Conservation (phyloP, 441 rosid species). For the Bruguiera hainesii region DNA sequence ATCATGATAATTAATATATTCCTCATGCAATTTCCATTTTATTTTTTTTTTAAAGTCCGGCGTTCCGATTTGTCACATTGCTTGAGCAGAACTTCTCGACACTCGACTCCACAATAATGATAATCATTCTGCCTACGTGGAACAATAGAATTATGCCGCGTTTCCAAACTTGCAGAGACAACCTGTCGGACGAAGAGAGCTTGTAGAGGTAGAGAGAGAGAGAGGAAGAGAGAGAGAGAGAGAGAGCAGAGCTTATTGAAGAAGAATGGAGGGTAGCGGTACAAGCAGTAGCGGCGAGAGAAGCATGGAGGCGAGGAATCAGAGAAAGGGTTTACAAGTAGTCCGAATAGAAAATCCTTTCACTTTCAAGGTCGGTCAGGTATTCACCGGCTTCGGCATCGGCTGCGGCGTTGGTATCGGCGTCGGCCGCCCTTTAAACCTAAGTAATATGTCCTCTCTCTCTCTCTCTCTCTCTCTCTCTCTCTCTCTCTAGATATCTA, state of each 20-base stretch:
- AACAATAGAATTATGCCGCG: too few species aligned
- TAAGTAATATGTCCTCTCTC: conserved; percentile 39
- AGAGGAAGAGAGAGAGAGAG: background rate
- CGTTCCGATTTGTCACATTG: too few species aligned
- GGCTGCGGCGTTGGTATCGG: conserved; percentile 98
- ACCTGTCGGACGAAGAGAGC: too few species aligned
- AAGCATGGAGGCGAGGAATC: conserved; percentile 33
- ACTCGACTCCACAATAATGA: too few species aligned
- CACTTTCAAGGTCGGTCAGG: conserved; percentile 81
- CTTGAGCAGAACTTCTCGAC: too few species aligned
- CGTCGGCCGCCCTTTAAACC: conserved; percentile 68
- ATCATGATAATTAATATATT: too few species aligned
- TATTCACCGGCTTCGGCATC: conserved; percentile 89
- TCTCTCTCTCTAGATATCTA: background rate
- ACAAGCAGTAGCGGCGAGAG: conserved; percentile 14
- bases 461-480: conserved; percentile 3
- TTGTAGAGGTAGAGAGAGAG: conserved; percentile 3
- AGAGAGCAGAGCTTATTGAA: conserved; percentile 19
- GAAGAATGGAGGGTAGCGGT: conserved; percentile 31
- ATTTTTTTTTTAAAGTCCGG: too few species aligned
- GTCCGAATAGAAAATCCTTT: conserved; percentile 69
- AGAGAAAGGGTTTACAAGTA: conserved; percentile 42
- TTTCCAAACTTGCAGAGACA: too few species aligned
- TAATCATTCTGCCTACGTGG: too few species aligned
- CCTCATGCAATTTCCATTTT: too few species aligned